Evolutionary conservation across 805 yeast species (phyloP).

Genomic region (Ogataea methanolica): DNA sequence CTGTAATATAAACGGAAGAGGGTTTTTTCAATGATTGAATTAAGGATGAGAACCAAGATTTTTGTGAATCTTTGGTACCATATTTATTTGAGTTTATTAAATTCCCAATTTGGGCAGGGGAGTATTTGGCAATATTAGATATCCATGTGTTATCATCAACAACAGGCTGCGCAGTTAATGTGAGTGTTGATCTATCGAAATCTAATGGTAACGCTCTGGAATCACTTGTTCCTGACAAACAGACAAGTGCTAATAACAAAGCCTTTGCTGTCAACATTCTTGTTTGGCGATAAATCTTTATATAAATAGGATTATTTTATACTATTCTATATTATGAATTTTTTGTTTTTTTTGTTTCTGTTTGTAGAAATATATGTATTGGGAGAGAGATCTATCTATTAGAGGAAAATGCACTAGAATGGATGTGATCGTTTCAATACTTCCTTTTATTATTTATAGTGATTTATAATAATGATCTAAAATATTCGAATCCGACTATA

Average conservation of each 20-base stretch:
- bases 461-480: too few species aligned
- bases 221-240: not conserved
- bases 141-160: constrained; percentile 3
- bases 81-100: not conserved
- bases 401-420: too few species aligned
- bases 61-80: not conserved
- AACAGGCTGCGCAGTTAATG: not conserved
- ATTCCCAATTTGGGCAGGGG: constrained; percentile 10
- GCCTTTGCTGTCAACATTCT: not conserved
- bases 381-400: too few species aligned
- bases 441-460: too few species aligned
- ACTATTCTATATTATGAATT: not conserved
- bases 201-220: constrained; percentile 3
- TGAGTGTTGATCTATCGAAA: not conserved
- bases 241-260: constrained; percentile 1
- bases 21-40: not conserved
- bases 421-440: too few species aligned
- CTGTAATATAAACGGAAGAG: constrained; percentile 8
- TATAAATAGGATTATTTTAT: not conserved
- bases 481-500: too few species aligned
- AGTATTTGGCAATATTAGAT: constrained; percentile 3
- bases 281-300: not conserved
- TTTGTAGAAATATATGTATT: too few species aligned
- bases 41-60: constrained; percentile 5
- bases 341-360: not conserved